phyloP scores from a whole-genome alignment of 257 asterid species.

The Eustoma russellianum region DNA sequence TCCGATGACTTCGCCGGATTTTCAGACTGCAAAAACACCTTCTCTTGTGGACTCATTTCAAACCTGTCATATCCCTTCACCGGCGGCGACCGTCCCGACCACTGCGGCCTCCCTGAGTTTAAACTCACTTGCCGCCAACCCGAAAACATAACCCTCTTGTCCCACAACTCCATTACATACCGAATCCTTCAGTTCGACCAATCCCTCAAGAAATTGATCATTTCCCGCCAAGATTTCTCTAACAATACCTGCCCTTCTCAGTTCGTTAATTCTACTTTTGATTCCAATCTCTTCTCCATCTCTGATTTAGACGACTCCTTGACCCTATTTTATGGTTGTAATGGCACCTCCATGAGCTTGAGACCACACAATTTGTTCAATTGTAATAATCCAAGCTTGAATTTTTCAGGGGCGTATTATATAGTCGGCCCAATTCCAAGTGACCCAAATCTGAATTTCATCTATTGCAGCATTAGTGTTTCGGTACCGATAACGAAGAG shows the following conservation, averaged over 20 bases:
- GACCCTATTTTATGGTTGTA: conserved; percentile 45
- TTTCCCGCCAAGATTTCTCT: conserved; percentile 44
- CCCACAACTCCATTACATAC: conserved; percentile 29
- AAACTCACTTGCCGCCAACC: conserved; percentile 32
- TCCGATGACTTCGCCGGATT: conserved; percentile 18
- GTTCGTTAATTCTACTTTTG: conserved; percentile 34
- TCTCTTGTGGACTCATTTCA: conserved; percentile 39
- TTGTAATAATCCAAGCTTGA: conserved; percentile 16
- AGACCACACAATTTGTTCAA: conserved; percentile 31
- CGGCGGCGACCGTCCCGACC: conserved; percentile 48
- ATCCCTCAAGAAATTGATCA: conserved; percentile 17
- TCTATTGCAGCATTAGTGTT: conserved; percentile 25
- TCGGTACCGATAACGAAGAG: conserved; percentile 28
- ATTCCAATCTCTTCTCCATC: conserved; percentile 19
- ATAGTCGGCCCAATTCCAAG: conserved; percentile 41
- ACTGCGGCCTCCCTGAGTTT: conserved; percentile 53
- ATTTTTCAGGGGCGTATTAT: conserved; percentile 27
- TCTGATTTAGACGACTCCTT: conserved; percentile 19
- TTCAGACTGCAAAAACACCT: conserved; percentile 34
- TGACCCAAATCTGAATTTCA: conserved; percentile 25
- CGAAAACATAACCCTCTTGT: conserved; percentile 24
- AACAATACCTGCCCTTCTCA: conserved; percentile 35
- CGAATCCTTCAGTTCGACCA: conserved; percentile 35
- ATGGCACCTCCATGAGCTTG: conserved; percentile 9
- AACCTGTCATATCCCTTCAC: conserved; percentile 47